Evolutionary conservation across 2,329 filamentous ascomycete genomes (phyloP).

Genomic region (Lasiodiplodia theobromae): DNA sequence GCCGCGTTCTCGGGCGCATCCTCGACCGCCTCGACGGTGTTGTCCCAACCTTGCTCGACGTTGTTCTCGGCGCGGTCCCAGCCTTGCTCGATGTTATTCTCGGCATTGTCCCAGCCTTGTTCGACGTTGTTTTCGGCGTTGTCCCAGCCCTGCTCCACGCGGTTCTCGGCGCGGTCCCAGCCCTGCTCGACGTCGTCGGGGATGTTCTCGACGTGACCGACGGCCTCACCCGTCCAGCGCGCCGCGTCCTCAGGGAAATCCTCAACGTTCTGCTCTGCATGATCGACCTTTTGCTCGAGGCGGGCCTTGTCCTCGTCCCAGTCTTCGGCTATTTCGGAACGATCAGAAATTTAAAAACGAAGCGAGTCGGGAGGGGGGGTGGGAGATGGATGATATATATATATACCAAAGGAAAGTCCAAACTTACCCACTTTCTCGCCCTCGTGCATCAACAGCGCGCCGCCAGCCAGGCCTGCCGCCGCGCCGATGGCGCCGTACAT

Average conservation of each 20-base stretch:
- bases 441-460: slow-evolving; percentile 55
- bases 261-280: slow-evolving; percentile 38
- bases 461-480: slow-evolving; percentile 51
- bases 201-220: slow-evolving; percentile 45
- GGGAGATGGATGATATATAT: no score
- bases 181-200: slow-evolving; percentile 39
- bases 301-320: slow-evolving; percentile 45
- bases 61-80: slow-evolving; percentile 45
- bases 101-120: slow-evolving; percentile 40
- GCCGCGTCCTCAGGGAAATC: slow-evolving; percentile 41
- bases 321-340: slow-evolving; percentile 39
- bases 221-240: slow-evolving; percentile 32
- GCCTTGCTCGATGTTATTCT: slow-evolving; percentile 38
- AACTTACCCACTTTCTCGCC: slow-evolving; percentile 47
- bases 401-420: slow-evolving; percentile 22
- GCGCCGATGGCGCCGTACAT: slow-evolving; percentile 50
- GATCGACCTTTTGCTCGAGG: slow-evolving; percentile 37
- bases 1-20: slow-evolving; percentile 48
- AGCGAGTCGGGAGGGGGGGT: not conserved
- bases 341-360: not conserved
- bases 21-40: slow-evolving; percentile 43
- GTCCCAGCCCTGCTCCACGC: slow-evolving; percentile 38
- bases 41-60: slow-evolving; percentile 39
- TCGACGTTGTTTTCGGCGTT: slow-evolving; percentile 40
- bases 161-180: slow-evolving; percentile 44